Evolutionary conservation across 2,329 filamentous ascomycete genomes (phyloP), one percentile per base, ranked within the genome.

Genomic region (Sporothrix brunneoviolacea): DNA sequence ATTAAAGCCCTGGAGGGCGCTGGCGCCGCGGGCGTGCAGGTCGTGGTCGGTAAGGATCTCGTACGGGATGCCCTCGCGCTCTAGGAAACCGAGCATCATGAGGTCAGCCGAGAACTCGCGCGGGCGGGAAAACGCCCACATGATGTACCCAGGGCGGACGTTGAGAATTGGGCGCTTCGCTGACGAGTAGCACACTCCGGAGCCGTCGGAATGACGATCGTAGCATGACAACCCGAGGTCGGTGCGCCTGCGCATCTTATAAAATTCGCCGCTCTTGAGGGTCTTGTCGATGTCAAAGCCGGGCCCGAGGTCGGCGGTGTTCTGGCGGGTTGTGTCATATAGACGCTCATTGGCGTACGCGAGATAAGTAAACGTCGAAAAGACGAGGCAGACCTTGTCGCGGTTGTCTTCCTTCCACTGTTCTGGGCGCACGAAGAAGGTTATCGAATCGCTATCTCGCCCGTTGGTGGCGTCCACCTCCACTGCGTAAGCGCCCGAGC

Each of bases 41-140:
- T 65, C 64, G 52, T 69, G 67, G 37, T 69, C 67, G 7, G 65
- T 68, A 28, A 68, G 52, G n/a, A 66, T 54, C 46, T 69, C 65
- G 51, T 69, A 68, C 8, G 56, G 52, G 18, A 57, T 53, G 5
- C 62, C 58, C 15, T 48, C 37, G 8, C 22, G 58, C 48, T 69
- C 65, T 19, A 69, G 54, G 44, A 63, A 67, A 1, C 59, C 62
- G 21, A 69, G 57, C 57, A 67, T 64, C 43, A 65, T 57, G 3
- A 64, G 55, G 48, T 69, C 67, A n/a, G 65, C 66, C 32, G 55
- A 58, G 45, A 69, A 61, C 50, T 68, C 65, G 15, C 66, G 61
- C 12, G 66, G 66, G 7, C 66, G 59, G 18, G 60, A 44, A 37
- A 67, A 59, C 1, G 53, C 63, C 66, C 65, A 69, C 52, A 64